phyloP scores from a whole-genome alignment of 305 asterid genomes.

The Caryopteris hybrid region DNA sequence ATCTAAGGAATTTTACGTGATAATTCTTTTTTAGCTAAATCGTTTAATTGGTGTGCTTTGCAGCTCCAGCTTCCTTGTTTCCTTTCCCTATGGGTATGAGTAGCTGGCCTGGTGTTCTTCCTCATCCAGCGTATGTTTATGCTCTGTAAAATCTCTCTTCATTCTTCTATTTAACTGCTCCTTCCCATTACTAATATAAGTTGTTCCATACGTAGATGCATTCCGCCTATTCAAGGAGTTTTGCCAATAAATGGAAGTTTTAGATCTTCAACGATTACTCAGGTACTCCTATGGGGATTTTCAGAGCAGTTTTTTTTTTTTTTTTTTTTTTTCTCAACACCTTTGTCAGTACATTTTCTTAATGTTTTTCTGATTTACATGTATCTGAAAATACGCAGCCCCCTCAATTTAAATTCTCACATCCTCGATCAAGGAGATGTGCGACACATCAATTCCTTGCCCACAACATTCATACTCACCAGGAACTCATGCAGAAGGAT shows the following conservation, averaged over 20 bases:
- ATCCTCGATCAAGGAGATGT: conserved; percentile 46
- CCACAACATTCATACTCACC: conserved; percentile 40
- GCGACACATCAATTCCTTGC: conserved; percentile 51
- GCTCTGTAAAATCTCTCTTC: background rate
- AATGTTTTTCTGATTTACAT: background rate
- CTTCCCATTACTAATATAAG: conserved; percentile 15
- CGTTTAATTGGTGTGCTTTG: conserved; percentile 8
- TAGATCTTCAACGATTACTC: conserved; percentile 28
- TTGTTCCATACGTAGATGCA: conserved; percentile 27
- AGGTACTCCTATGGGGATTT: conserved; percentile 25
- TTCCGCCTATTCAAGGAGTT: conserved; percentile 28
- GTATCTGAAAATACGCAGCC: conserved; percentile 29
- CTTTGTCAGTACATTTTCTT: background rate
- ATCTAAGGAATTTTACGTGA: background rate
- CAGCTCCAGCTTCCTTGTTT: conserved; percentile 36
- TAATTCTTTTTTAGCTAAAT: background rate
- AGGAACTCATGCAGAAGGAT: conserved; percentile 34
- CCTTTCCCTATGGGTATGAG: conserved; percentile 32
- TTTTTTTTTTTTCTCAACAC: too few relatives aligned
- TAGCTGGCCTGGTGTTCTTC: conserved; percentile 43
- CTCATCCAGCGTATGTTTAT: conserved; percentile 40
- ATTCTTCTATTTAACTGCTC: conserved; percentile 3
- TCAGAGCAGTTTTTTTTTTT: background rate
- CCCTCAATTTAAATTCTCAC: conserved; percentile 36
- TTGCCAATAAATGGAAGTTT: conserved; percentile 32